phyloP scores from a whole-genome alignment of 2,329 filamentous ascomycete genomes.

The Madurella mycetomatis region DNA sequence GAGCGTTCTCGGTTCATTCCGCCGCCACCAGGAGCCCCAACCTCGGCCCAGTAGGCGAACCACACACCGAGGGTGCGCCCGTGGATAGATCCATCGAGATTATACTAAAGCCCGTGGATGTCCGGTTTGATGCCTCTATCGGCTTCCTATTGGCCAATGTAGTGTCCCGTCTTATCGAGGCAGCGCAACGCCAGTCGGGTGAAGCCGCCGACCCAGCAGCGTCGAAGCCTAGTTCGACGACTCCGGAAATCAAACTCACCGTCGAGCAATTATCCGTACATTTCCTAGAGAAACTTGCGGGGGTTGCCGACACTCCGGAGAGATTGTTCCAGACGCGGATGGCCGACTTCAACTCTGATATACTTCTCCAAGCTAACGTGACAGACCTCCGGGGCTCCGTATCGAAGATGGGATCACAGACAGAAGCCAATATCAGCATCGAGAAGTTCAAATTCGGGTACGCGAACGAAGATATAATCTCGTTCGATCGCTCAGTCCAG shows the following conservation, averaged over 20 bases:
- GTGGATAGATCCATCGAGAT: conserved; percentile 44
- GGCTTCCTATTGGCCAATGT: conserved; percentile 52
- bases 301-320: conserved; percentile 48
- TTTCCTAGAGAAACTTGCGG: conserved; percentile 52
- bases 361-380: conserved; percentile 49
- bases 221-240: conserved; percentile 17
- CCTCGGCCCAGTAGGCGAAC: conserved; percentile 20
- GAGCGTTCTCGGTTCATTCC: conserved; percentile 54
- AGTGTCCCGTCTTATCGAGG: conserved; percentile 45
- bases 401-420: conserved; percentile 27
- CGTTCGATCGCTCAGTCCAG: conserved; percentile 54
- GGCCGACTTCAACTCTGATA: conserved; percentile 42
- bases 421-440: conserved; percentile 42
- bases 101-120: conserved; percentile 46
- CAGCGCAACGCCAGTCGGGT: conserved; percentile 33
- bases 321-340: conserved; percentile 39
- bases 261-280: conserved; percentile 49
- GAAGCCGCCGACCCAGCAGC: conserved; percentile 12
- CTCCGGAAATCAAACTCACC: conserved; percentile 41
- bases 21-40: conserved; percentile 27
- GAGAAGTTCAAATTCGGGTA: conserved; percentile 61
- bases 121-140: conserved; percentile 54
- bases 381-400: conserved; percentile 39
- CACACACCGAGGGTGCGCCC: conserved; percentile 7
- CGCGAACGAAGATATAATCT: conserved; percentile 57